phyloP scores from a whole-genome alignment of 2,329 filamentous ascomycete species.

The Hypocrella siamensis region DNA sequence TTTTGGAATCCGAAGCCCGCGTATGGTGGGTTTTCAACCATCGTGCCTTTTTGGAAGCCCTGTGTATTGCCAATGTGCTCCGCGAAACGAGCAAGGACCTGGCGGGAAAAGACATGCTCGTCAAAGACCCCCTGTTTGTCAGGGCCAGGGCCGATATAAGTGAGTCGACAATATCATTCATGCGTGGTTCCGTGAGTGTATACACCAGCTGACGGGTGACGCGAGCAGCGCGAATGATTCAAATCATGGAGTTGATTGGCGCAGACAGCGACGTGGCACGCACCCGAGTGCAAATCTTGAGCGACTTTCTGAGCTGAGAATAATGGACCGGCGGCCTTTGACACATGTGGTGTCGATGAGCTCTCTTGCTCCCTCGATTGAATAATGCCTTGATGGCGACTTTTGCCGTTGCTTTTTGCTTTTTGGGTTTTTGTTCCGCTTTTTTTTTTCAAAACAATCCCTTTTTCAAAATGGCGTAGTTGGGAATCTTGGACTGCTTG shows the following conservation, averaged over 20 bases:
- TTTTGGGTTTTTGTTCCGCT: too few relatives aligned
- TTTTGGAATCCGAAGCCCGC: conserved; percentile 55
- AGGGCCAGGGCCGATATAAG: conserved; percentile 44
- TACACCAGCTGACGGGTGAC: background rate
- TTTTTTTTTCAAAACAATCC: too few relatives aligned
- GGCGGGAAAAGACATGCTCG: conserved; percentile 26
- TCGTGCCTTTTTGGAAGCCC: conserved; percentile 60
- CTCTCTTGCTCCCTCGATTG: too few relatives aligned
- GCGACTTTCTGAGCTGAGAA: conserved; percentile 27
- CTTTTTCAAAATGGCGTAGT: too few relatives aligned
- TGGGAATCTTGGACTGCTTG: too few relatives aligned
- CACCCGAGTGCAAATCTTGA: conserved; percentile 42
- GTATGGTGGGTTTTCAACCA: conserved; percentile 83
- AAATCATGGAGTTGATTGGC: conserved; percentile 45
- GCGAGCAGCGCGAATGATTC: conserved; percentile 41
- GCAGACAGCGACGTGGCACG: conserved; percentile 43
- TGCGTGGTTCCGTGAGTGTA: too few relatives aligned
- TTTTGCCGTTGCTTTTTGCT: too few relatives aligned
- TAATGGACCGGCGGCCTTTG: too few relatives aligned
- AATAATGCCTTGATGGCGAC: too few relatives aligned
- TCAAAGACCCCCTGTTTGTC: conserved; percentile 41
- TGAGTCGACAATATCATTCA: conserved; percentile 19
- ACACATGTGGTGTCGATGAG: too few relatives aligned
- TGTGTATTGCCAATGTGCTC: conserved; percentile 49
- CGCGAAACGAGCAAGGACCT: conserved; percentile 32